Base-by-base conservation (phyloP, 164 flowering plant genomes). In the Umbellularia californica region DNA sequence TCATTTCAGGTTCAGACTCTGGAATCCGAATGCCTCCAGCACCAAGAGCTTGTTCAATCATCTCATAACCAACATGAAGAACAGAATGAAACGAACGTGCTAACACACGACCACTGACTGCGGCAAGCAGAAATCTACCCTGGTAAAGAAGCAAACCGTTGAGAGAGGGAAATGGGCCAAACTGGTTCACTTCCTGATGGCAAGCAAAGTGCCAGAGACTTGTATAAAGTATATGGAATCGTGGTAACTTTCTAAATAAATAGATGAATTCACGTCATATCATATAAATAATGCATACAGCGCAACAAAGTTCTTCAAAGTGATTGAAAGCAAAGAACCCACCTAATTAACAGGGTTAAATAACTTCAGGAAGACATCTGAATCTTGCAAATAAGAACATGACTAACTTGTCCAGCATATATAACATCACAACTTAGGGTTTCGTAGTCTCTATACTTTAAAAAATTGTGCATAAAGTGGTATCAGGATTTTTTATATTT, bases 61-160 rank as follows among this genome's bases (percentile, higher is more conserved):
- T 84, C 85, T 94, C 97, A 82, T 77, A 74, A 23, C 99, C 99
- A 87, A 93, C 92, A 64, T 87, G 95, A 74, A 96, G 87, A 67
- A 96, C 91, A 47, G 99, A 92, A 85, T 94, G 97, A 80, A 96
- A 96, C 20, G 99, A 94, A 58, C 94, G 93, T 65, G 98, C 97
- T 80, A 96, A 85, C 76, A 92, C 95, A 84, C 98, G 97, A 41
- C 99, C 98, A 79, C 97, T 92, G 72, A 88, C 95, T 77, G 99
- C 99, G 80, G 99, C 98, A 82, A 96, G 97, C 78, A 96, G 79
- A 87, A 96, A 96, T 68, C 99, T 85, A 76, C 99, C 99, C 99
- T 96, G 97, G 76, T 66, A 80, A 14, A 69, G 66, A 72, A 69
- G 65, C 33, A 76, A 67, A 55, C 30, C 50, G 41, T 71, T 58